Evolutionary conservation across 345 rosid genomes (phyloP).

Genomic region (Eucalyptus curtisii): DNA sequence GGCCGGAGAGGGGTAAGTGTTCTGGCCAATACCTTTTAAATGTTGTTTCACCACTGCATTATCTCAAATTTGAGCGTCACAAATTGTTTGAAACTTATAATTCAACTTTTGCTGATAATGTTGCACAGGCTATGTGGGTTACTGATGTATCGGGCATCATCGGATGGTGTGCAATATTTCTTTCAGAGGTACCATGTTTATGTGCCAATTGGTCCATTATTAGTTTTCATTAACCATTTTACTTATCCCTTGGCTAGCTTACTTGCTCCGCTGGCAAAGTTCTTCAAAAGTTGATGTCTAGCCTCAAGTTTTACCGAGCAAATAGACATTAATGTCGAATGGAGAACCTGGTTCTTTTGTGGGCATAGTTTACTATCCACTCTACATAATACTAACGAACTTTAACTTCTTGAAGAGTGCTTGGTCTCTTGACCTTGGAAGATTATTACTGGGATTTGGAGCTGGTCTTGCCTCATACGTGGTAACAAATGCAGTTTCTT

Average conservation of each 20-base stretch:
- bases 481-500: conserved; percentile 7
- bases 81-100: neutral
- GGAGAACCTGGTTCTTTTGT: neutral
- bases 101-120: neutral
- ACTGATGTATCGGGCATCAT: conserved; percentile 11
- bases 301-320: neutral
- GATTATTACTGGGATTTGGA: conserved; percentile 30
- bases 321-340: neutral
- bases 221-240: neutral
- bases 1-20: conserved; percentile 33
- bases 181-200: conserved; percentile 29
- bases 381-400: neutral
- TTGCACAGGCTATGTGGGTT: conserved; percentile 34
- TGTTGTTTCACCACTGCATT: neutral
- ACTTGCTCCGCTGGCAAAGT: neutral
- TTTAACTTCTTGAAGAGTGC: conserved; percentile 7
- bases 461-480: conserved; percentile 27
- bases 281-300: neutral
- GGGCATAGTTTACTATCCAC: neutral
- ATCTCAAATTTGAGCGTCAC: neutral
- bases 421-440: conserved; percentile 29
- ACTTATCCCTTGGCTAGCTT: neutral
- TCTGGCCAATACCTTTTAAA: neutral
- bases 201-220: neutral
- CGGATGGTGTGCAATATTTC: conserved; percentile 45